A percentile compares a stretch with the other conserved stretches of the same genome.
Conservation (phyloP, 2,329 filamentous ascomycete species). For the Penicillium freii region DNA sequence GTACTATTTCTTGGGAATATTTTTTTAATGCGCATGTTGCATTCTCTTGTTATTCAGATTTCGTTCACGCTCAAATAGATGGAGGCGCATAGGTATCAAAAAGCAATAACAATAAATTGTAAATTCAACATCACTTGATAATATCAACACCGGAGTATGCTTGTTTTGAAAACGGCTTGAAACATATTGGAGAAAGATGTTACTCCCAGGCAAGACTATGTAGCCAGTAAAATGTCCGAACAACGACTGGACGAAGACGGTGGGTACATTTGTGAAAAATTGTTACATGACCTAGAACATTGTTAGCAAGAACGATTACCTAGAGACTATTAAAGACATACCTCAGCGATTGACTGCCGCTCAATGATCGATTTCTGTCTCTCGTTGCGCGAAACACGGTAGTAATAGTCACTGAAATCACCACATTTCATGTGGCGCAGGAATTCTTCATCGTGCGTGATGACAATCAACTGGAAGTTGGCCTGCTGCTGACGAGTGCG, state of each 20-base stretch:
- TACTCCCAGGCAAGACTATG: not conserved
- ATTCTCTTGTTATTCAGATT: not conserved
- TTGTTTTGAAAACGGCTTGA: not conserved
- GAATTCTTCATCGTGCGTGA: constrained; percentile 98
- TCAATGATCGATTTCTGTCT: constrained; percentile 86
- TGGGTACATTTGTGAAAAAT: not conserved
- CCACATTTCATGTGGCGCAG: constrained; percentile 87
- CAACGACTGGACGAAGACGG: not conserved
- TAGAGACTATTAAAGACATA: constrained; percentile 26
- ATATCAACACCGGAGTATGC: constrained; percentile 3
- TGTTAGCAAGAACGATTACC: constrained; percentile 5
- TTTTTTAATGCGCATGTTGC: constrained; percentile 9
- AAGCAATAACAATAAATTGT: not conserved
- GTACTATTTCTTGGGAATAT: constrained; percentile 27
- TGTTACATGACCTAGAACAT: constrained; percentile 21
- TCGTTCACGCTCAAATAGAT: not conserved
- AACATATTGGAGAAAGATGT: not conserved
- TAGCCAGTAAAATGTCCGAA: not conserved
- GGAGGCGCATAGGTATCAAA: not conserved
- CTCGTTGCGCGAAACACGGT: constrained; percentile 76
- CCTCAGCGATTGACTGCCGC: constrained; percentile 55
- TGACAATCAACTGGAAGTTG: constrained; percentile 97
- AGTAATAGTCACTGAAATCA: constrained; percentile 92
- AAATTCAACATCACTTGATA: not conserved
- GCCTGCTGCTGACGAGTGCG: constrained; percentile 75